Percentiles rank a stretch among this genome's conserved stretches.
Evolutionary conservation across 805 yeast genomes (phyloP).

Genomic region (Candida golubevii): DNA sequence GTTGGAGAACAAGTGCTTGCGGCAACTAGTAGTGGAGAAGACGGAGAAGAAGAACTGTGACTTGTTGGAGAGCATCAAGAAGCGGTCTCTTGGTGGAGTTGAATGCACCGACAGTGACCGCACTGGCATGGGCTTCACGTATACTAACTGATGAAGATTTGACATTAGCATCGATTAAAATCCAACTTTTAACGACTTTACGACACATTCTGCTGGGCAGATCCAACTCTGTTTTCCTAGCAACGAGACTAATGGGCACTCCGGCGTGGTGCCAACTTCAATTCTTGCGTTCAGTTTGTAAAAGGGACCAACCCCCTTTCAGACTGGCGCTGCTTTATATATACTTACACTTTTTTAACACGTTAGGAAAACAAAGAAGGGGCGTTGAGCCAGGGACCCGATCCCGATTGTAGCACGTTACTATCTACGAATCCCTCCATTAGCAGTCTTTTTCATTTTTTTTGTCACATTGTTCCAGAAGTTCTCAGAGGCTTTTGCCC

Average conservation of each 20-base stretch:
- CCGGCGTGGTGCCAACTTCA: slow-evolving; percentile 15
- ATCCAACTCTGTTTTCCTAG: slow-evolving; percentile 22
- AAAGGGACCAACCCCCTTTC: slow-evolving; percentile 3
- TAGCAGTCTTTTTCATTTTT: too few relatives aligned
- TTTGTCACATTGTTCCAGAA: too few relatives aligned
- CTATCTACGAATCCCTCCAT: too few relatives aligned
- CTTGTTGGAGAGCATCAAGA: slow-evolving; percentile 26
- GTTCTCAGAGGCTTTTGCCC: too few relatives aligned
- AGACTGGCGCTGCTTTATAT: slow-evolving; percentile 1
- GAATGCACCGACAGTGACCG: background rate
- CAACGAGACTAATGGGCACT: slow-evolving; percentile 15
- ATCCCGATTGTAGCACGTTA: too few relatives aligned
- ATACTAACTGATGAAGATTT: slow-evolving; percentile 23
- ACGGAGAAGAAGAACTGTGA: slow-evolving; percentile 38
- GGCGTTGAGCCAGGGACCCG: background rate
- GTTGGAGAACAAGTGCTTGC: slow-evolving; percentile 86
- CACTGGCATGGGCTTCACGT: slow-evolving; percentile 22
- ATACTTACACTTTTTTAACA: slow-evolving; percentile 5
- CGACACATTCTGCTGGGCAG: slow-evolving; percentile 18
- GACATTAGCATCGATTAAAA: slow-evolving; percentile 25
- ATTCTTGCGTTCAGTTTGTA: slow-evolving; percentile 8
- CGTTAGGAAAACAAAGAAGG: slow-evolving; percentile 8
- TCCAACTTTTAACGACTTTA: slow-evolving; percentile 37
- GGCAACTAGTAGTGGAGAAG: slow-evolving; percentile 79
- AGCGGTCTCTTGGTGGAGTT: slow-evolving; percentile 19